These are phyloP conservation scores for Eucalyptus marginata DNA, from an alignment of 345 rosid genomes.

Conservation along the genomic window DNA sequence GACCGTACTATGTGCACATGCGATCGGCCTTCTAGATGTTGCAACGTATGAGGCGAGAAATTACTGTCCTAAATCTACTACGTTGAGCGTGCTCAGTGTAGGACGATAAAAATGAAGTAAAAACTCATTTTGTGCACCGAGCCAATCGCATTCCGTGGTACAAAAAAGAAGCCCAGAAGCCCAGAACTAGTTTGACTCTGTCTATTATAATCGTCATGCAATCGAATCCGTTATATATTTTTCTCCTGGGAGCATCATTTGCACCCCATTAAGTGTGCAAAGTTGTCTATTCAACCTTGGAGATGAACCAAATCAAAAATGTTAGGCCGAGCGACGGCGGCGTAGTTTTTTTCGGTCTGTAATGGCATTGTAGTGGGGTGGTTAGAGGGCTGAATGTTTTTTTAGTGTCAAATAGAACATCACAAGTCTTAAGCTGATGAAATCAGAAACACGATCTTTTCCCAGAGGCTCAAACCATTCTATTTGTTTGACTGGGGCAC, in stretches of 20 bases:
- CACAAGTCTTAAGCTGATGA: background rate
- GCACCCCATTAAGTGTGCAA: background rate
- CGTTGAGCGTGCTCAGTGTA: background rate
- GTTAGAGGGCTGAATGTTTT: background rate
- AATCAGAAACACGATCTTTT: background rate
- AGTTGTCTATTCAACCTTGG: background rate
- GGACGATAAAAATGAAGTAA: background rate
- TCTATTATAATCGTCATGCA: background rate
- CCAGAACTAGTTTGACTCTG: background rate
- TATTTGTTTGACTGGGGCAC: background rate
- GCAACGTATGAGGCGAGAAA: background rate
- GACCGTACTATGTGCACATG: background rate
- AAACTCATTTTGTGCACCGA: background rate
- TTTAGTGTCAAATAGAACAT: background rate
- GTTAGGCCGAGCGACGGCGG: background rate
- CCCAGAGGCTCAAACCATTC: background rate
- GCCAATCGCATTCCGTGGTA: background rate
- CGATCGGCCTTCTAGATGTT: background rate
- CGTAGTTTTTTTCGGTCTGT: background rate
- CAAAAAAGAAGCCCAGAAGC: background rate
- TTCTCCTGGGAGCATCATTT: background rate
- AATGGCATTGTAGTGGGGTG: background rate
- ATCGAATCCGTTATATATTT: background rate
- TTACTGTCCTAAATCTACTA: background rate
- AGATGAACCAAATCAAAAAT: background rate